A percentile compares a stretch with the other conserved stretches of the same genome.
Evolutionary conservation across 176 grass and related monocot genomes (phyloP).

Genomic region (Bothriochloa decipiens): DNA sequence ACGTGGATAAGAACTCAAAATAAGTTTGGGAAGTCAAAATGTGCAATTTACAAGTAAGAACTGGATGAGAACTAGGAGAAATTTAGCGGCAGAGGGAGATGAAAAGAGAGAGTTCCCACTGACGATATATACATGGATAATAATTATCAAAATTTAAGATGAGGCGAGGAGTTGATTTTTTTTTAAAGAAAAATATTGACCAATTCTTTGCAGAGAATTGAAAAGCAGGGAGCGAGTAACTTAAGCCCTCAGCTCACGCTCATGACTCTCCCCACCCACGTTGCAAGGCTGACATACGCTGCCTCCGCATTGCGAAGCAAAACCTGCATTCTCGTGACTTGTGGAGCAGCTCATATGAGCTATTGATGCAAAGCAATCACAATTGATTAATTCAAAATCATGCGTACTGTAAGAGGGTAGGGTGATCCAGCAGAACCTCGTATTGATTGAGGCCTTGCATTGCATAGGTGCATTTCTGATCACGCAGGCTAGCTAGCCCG

Average conservation of each 20-base stretch:
- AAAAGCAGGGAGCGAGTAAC: background rate
- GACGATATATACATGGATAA: no score
- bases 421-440: background rate
- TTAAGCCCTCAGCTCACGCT: background rate
- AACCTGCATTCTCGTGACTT: slow-evolving; percentile 11
- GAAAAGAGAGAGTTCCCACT: no score
- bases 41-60: no score
- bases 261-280: background rate
- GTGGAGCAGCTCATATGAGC: background rate
- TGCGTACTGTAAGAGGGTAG: background rate
- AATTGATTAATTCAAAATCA: background rate
- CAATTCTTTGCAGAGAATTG: background rate
- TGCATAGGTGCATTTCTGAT: slow-evolving; percentile 3
- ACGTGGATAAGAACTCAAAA: no score
- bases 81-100: no score
- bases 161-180: background rate
- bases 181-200: background rate
- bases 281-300: background rate
- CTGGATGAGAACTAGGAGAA: no score
- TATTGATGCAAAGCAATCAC: slow-evolving; percentile 9
- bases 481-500: background rate
- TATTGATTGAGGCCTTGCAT: slow-evolving; percentile 1
- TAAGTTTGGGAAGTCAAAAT: no score
- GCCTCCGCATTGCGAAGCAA: background rate
- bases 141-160: no score